Base-by-base conservation (phyloP, 164 flowering plant genomes). In the Piper betle region DNA sequence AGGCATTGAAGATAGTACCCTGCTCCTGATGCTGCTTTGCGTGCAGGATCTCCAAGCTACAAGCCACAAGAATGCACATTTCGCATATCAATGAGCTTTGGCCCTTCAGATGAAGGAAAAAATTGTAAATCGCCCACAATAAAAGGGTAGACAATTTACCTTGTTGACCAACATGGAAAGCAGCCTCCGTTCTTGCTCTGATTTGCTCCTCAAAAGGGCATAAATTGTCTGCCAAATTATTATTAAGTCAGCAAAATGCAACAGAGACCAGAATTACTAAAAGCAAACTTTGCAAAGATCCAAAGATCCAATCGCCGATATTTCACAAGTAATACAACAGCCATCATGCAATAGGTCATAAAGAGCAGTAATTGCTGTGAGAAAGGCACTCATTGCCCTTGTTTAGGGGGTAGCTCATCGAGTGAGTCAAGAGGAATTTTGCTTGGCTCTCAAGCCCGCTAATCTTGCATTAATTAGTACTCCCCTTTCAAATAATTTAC, bases 41-140 rank as follows among this genome's bases (percentile, higher is more conserved):
- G 81, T 69, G 80, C 86, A 63, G 99, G 99, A 83, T 94, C 99
- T 39, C 99, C 99, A 58, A 94, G 79, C 99, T 94, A 80, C 62
- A 78, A 5, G 52, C 12, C 62, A 71, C 61, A 58, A 71, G 53
- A 43, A 61, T 39, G 39, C 59, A 61, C 56, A 54, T 38, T 40
- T 37, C 39, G 38, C 50, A 52, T 11, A 11, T 18, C 40, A 37
- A 55, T 52, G 43, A 25, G 2, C 37, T 57, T 13, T 33, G 38
- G 58, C 7, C 8, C 20, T 39, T 33, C 4, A 37, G 53, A 61
- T 11, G 10, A 46, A 46, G 12, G 15, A 46, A 46, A 46, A 46
- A 9, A 6, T 46, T 12, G 13, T 3, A 2, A 10, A 46, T 46
- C 1, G 11, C 58, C 25, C 16, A 55, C 58, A 55, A 55, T 9